phyloP scores from a whole-genome alignment of 2,329 filamentous ascomycete genomes.

The Arachnopeziza araneosa region DNA sequence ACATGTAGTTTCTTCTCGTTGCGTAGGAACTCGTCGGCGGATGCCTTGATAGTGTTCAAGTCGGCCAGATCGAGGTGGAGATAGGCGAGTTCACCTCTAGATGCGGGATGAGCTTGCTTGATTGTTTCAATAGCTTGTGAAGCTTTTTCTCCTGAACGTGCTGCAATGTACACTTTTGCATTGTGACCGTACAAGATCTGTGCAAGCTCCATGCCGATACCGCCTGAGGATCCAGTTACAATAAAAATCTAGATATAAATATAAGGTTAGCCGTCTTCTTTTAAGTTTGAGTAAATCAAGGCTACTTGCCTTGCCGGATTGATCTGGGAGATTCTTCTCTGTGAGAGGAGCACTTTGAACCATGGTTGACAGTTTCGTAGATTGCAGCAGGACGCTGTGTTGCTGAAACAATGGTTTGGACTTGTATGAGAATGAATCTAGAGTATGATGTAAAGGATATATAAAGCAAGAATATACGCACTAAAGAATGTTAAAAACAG shows the following conservation, averaged over 20 bases:
- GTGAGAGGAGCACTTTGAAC: neutral
- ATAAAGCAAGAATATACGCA: too few relatives aligned
- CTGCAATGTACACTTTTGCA: constrained; percentile 38
- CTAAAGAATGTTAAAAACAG: too few relatives aligned
- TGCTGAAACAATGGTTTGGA: too few relatives aligned
- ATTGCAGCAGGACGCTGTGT: too few relatives aligned
- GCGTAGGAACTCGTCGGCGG: constrained; percentile 31
- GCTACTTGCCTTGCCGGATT: neutral
- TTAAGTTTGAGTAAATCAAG: neutral
- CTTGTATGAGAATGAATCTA: too few relatives aligned
- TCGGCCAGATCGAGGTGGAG: constrained; percentile 34
- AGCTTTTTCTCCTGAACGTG: constrained; percentile 35
- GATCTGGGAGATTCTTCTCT: neutral
- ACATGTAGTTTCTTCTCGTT: constrained; percentile 35
- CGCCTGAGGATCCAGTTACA: constrained; percentile 32
- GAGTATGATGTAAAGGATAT: too few relatives aligned
- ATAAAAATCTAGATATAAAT: constrained; percentile 26
- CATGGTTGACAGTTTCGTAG: too few relatives aligned
- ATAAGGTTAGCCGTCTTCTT: neutral
- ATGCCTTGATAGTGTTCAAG: constrained; percentile 33
- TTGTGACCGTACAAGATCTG: constrained; percentile 34
- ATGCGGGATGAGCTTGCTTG: constrained; percentile 21
- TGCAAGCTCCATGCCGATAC: constrained; percentile 34
- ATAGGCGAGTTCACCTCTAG: constrained; percentile 31
- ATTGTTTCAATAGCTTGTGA: constrained; percentile 34